Conservation (phyloP, 768 basidiomycete genomes). For the Cantharellus anzutake region DNA sequence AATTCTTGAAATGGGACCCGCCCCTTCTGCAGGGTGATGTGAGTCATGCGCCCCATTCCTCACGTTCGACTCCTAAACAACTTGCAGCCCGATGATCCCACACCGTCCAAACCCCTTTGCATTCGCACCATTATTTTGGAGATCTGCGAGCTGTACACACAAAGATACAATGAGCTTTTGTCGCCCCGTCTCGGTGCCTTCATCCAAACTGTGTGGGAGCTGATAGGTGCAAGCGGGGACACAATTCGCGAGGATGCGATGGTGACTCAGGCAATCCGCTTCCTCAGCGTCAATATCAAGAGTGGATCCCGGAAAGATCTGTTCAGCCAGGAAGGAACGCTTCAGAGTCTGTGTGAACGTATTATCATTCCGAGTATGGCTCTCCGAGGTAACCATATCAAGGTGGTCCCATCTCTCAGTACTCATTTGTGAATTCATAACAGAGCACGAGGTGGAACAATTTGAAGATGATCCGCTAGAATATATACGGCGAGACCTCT, state of each 20-base stretch:
- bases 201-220: slow-evolving; percentile 78
- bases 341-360: slow-evolving; percentile 66
- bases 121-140: slow-evolving; percentile 83
- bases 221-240: slow-evolving; percentile 25
- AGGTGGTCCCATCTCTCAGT: neutral
- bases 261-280: slow-evolving; percentile 77
- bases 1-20: slow-evolving; percentile 67
- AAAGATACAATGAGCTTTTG: slow-evolving; percentile 65
- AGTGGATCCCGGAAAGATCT: slow-evolving; percentile 64
- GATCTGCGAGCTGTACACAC: slow-evolving; percentile 75
- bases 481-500: slow-evolving; percentile 74
- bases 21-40: slow-evolving; percentile 50
- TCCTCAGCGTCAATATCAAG: slow-evolving; percentile 84
- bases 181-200: slow-evolving; percentile 47
- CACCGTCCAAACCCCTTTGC: slow-evolving; percentile 71
- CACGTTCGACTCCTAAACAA: neutral
- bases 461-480: slow-evolving; percentile 97
- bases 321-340: slow-evolving; percentile 57
- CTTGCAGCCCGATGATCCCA: slow-evolving; percentile 53
- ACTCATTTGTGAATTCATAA: neutral
- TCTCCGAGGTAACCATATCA: slow-evolving; percentile 30
- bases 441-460: slow-evolving; percentile 77
- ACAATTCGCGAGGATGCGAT: slow-evolving; percentile 5
- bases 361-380: slow-evolving; percentile 89
- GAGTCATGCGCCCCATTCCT: slow-evolving; percentile 14